A percentile compares a stretch with the other conserved stretches of the same genome.
These are phyloP conservation scores for Gracilaria gracilis DNA, from an alignment of 23 red algal genomes.

Conservation along the genomic window DNA sequence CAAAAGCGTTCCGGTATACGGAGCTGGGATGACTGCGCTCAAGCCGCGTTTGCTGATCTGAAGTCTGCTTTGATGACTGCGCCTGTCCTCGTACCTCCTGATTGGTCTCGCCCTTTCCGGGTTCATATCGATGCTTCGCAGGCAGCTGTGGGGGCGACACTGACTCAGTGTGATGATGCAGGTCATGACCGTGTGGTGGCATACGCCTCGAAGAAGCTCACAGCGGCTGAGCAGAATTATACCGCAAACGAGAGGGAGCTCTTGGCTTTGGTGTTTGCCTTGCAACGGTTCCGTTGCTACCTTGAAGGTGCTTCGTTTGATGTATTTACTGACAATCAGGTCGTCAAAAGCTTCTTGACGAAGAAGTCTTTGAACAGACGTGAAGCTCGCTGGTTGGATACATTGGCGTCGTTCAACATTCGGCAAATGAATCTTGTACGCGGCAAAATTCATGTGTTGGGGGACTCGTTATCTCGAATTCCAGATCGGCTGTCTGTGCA, in stretches of 20 bases:
- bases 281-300: slow-evolving; percentile 4
- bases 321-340: slow-evolving; percentile 28
- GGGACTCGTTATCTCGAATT: slow-evolving; percentile 18
- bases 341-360: background rate
- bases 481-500: background rate
- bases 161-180: background rate
- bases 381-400: background rate
- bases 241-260: slow-evolving; percentile 27
- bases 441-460: slow-evolving; percentile 20
- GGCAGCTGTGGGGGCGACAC: background rate
- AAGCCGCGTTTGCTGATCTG: no score
- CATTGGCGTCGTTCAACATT: background rate
- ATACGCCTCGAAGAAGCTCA: background rate
- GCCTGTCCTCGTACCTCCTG: background rate
- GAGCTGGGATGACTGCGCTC: no score
- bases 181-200: background rate
- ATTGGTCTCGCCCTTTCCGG: background rate
- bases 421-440: background rate
- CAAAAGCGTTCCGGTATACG: no score
- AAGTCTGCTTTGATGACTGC: background rate
- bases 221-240: background rate
- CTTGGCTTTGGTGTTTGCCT: background rate
- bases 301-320: slow-evolving; percentile 9
- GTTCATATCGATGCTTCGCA: slow-evolving; percentile 29
- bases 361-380: background rate